phyloP scores from a whole-genome alignment of 208 protist species.

The Crithidia acanthocephali region DNA sequence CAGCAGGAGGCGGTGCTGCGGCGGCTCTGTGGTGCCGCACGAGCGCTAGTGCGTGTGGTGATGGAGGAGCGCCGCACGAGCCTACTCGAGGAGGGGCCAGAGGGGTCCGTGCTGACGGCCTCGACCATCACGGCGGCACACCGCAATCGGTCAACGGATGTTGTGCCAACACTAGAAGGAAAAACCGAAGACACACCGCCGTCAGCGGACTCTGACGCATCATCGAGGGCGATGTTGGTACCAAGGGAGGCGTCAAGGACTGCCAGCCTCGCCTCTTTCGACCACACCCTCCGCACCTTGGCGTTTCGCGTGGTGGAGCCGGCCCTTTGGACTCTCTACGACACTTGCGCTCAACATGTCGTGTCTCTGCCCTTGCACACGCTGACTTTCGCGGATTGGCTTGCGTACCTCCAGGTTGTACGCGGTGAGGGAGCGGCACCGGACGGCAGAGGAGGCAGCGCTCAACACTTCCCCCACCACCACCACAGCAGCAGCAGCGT shows the following conservation, averaged over 20 bases:
- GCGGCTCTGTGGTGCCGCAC: slow-evolving; percentile 51
- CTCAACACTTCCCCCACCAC: no score
- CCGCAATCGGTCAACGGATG: slow-evolving; percentile 2
- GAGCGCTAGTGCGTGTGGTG: slow-evolving; percentile 72
- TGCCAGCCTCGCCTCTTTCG: slow-evolving; percentile 12
- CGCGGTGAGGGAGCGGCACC: neutral
- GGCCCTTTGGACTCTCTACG: slow-evolving; percentile 63
- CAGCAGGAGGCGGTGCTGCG: slow-evolving; percentile 58
- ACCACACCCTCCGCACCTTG: slow-evolving; percentile 59
- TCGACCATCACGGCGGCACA: slow-evolving; percentile 36
- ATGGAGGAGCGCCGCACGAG: slow-evolving; percentile 81
- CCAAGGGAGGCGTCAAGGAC: neutral
- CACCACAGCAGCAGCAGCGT: no score
- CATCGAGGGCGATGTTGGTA: no score
- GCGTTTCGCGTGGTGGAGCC: slow-evolving; percentile 84
- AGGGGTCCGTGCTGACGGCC: slow-evolving; percentile 68
- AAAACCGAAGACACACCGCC: no score
- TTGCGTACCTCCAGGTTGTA: neutral
- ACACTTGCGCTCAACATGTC: slow-evolving; percentile 16
- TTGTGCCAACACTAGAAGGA: no score
- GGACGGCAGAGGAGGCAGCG: neutral
- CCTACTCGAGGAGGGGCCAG: slow-evolving; percentile 59
- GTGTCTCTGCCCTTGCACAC: slow-evolving; percentile 18
- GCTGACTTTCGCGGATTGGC: slow-evolving; percentile 24
- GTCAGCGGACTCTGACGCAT: no score